phyloP scores from a whole-genome alignment of 139 green algal species.

The Picochlorum sp. region DNA sequence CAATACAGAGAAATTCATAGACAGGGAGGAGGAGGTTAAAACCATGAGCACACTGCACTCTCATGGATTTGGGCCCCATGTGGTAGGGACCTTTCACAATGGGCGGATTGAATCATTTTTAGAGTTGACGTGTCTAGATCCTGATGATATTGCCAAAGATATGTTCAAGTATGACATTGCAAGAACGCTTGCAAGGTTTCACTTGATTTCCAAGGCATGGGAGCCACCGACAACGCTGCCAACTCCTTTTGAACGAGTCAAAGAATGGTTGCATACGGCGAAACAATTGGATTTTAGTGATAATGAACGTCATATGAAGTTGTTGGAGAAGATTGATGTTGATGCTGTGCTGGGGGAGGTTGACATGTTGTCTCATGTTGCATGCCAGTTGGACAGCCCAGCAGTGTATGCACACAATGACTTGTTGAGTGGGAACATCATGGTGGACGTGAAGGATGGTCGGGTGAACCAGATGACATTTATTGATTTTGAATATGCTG shows the following conservation, averaged over 20 bases:
- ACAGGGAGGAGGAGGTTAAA: conserved; percentile 55
- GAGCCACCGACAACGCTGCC: not conserved
- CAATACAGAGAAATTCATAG: conserved; percentile 80
- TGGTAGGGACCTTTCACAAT: conserved; percentile 72
- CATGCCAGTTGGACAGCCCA: conserved; percentile 26
- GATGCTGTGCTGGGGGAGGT: conserved; percentile 44
- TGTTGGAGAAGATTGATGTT: conserved; percentile 35
- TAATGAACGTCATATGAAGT: not conserved
- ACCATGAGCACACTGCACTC: conserved; percentile 48
- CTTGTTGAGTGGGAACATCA: conserved; percentile 79
- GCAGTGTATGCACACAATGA: conserved; percentile 87
- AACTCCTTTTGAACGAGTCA: conserved; percentile 19
- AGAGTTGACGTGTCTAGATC: conserved; percentile 41
- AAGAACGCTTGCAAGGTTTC: conserved; percentile 40
- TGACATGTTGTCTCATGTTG: conserved; percentile 31
- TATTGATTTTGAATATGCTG: conserved; percentile 96
- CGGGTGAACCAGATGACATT: conserved; percentile 34
- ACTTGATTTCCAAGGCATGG: conserved; percentile 14
- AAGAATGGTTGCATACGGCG: conserved; percentile 52
- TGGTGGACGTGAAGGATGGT: conserved; percentile 34
- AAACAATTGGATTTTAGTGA: conserved; percentile 41
- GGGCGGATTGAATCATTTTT: conserved; percentile 77
- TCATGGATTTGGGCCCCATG: conserved; percentile 69
- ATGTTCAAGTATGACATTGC: conserved; percentile 52
- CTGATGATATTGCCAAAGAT: conserved; percentile 49